Evolutionary conservation across 31 red algal species (phyloP).

Genomic region (Endocladia muricata): DNA sequence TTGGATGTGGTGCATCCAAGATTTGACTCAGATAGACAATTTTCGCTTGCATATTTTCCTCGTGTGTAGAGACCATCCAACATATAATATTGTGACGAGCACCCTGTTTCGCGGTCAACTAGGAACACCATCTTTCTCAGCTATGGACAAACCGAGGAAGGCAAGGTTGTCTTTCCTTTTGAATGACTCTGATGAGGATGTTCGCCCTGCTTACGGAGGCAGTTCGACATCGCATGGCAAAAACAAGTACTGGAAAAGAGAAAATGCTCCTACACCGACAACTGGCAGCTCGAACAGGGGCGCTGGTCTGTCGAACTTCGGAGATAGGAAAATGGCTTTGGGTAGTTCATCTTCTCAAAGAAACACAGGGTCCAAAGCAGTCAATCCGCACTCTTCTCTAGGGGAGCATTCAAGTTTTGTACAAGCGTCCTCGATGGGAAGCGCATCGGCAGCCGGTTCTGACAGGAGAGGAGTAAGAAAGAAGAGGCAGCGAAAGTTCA

Average conservation of each 20-base stretch:
- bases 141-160: no score
- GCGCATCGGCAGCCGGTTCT: not conserved
- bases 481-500: conserved; percentile 19
- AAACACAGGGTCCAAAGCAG: not conserved
- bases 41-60: no score
- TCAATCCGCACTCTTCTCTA: not conserved
- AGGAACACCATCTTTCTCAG: no score
- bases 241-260: not conserved
- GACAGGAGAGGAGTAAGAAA: conserved; percentile 16
- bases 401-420: not conserved
- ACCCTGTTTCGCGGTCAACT: no score
- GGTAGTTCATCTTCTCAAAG: not conserved
- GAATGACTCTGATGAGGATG: not conserved
- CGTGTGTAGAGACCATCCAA: no score
- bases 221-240: not conserved
- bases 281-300: no score
- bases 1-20: no score
- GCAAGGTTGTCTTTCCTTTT: not conserved
- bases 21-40: no score
- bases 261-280: not conserved
- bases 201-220: not conserved
- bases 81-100: no score
- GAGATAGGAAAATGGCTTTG: not conserved
- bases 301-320: no score
- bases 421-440: not conserved